Evolutionary conservation across 225 moss, liverwort and hornwort species (phyloP).

Genomic region (Straminergon stramineum): DNA sequence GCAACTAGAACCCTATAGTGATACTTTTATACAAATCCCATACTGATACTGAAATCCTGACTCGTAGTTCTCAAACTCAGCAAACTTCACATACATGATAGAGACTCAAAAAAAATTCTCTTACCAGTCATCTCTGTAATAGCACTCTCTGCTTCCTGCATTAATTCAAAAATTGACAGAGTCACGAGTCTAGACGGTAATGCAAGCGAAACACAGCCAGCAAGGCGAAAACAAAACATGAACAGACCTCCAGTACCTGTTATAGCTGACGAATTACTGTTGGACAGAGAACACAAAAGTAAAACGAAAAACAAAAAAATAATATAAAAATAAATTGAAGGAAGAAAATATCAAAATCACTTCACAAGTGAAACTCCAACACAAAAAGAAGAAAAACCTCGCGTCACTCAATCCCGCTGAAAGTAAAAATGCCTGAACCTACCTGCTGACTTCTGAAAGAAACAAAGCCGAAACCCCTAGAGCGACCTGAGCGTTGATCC

Average conservation of each 20-base stretch:
- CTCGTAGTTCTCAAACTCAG: not conserved
- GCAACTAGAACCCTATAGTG: not conserved
- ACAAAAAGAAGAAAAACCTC: not conserved
- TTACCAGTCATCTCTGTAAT: conserved; percentile 96
- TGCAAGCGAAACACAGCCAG: not conserved
- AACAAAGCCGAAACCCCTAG: conserved; percentile 99
- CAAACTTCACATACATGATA: not conserved
- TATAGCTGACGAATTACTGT: not conserved
- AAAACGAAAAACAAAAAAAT: not conserved
- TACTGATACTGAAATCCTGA: not conserved
- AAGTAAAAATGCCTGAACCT: conserved; percentile 29
- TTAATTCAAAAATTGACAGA: not conserved
- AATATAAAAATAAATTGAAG: not conserved
- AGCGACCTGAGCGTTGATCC: conserved; percentile 99
- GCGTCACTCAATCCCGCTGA: not conserved
- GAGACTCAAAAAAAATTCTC: not conserved
- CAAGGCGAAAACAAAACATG: not conserved
- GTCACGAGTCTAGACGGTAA: not conserved
- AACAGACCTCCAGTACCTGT: not conserved
- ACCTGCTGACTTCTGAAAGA: conserved; percentile 99
- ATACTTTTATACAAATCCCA: not conserved
- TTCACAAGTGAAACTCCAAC: not conserved
- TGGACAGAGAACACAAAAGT: not conserved
- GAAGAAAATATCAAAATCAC: not conserved
- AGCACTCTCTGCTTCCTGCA: conserved; percentile 98